Conservation (phyloP, 2,329 filamentous ascomycete genomes). For the Waltergamsia citrina region DNA sequence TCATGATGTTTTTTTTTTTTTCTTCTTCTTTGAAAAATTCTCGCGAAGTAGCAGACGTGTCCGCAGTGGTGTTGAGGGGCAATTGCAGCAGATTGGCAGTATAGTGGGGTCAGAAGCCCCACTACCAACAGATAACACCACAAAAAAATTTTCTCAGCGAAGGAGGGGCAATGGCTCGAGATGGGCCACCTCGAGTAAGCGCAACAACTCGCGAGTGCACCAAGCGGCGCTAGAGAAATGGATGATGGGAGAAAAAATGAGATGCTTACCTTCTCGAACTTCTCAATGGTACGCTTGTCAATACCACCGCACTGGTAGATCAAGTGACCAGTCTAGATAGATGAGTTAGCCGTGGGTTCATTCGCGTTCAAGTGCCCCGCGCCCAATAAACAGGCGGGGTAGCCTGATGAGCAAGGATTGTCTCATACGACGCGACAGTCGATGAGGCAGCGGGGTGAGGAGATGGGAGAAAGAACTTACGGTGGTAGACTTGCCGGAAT, state of each 20-base stretch:
- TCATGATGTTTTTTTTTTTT: background rate
- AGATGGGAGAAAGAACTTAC: constrained; percentile 47
- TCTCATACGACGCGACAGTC: constrained; percentile 5
- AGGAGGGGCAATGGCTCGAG: constrained; percentile 8
- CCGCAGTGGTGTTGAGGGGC: constrained; percentile 3
- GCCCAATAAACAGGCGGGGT: constrained; percentile 7
- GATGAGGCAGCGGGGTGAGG: background rate
- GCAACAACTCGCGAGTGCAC: background rate
- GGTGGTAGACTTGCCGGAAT: constrained; percentile 98
- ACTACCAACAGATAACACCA: constrained; percentile 13
- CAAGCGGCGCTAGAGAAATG: background rate
- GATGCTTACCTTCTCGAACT: constrained; percentile 96
- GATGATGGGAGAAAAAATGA: constrained; percentile 3
- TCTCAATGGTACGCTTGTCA: constrained; percentile 99
- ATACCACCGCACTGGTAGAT: constrained; percentile 99
- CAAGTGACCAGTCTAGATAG: constrained; percentile 63
- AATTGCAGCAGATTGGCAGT: constrained; percentile 1
- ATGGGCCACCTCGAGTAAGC: constrained; percentile 1
- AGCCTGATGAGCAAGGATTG: constrained; percentile 2
- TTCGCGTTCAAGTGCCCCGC: constrained; percentile 5
- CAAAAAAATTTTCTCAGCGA: constrained; percentile 11
- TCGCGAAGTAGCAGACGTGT: background rate
- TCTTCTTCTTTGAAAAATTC: background rate
- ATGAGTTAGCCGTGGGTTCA: constrained; percentile 3
- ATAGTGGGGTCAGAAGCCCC: constrained; percentile 7